phyloP scores from a whole-genome alignment of 495 filamentous ascomycete species.

The Mytilinidion resinicola region DNA sequence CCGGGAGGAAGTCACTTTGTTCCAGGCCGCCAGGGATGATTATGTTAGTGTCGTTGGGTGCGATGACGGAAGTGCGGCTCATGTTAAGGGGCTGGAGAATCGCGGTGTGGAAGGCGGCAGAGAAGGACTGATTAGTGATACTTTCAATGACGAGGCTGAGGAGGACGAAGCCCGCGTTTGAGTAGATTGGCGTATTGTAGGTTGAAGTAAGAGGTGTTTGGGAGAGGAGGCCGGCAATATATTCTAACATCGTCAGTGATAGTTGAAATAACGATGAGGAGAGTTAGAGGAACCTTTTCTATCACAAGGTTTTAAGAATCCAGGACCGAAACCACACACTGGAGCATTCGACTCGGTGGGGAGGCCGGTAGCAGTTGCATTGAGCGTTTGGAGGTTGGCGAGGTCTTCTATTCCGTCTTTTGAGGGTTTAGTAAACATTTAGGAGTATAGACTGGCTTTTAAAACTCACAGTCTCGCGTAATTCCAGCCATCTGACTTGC shows the following conservation, averaged over 20 bases:
- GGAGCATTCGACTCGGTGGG: not conserved
- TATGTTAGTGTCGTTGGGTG: slow-evolving; percentile 27
- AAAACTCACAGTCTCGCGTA: slow-evolving; percentile 11
- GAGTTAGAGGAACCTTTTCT: not conserved
- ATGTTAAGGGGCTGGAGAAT: slow-evolving; percentile 41
- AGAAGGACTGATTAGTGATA: slow-evolving; percentile 6
- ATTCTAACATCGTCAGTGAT: not conserved
- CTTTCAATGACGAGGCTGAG: slow-evolving; percentile 13
- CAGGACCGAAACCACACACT: not conserved
- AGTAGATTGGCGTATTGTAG: slow-evolving; percentile 12
- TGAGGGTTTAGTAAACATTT: no score
- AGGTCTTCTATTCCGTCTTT: not conserved
- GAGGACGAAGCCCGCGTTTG: slow-evolving; percentile 5
- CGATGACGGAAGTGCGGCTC: slow-evolving; percentile 33
- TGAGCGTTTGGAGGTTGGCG: not conserved
- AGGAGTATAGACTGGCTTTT: no score
- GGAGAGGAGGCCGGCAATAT: not conserved
- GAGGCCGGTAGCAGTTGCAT: not conserved
- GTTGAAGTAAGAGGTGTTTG: slow-evolving; percentile 4
- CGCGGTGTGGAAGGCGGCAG: not conserved
- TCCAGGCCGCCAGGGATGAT: slow-evolving; percentile 38
- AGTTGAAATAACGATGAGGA: not conserved
- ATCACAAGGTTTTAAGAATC: not conserved
- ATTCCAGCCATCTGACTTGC: slow-evolving; percentile 11
- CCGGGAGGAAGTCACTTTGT: slow-evolving; percentile 31